Evolutionary conservation across 129 eudicot species (phyloP).

Genomic region (Smallanthus sonchifolius): DNA sequence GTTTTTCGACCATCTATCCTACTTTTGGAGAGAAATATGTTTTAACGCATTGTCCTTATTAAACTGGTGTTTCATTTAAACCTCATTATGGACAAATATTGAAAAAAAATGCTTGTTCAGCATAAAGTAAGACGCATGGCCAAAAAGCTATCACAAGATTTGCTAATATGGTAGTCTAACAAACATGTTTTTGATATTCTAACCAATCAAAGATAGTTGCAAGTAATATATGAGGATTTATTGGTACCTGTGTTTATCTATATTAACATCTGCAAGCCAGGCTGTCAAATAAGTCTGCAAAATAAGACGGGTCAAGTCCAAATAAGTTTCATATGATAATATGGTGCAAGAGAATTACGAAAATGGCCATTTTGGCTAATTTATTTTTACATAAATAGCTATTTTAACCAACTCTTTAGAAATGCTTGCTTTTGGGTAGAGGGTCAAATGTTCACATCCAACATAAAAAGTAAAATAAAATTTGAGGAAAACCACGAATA

Average conservation of each 20-base stretch:
- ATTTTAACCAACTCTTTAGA: no score
- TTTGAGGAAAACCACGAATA: no score
- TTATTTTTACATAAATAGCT: no score
- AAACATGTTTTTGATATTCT: neutral
- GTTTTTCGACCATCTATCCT: neutral
- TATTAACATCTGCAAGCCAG: slow-evolving; percentile 74
- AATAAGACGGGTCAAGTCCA: neutral
- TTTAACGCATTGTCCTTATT: neutral
- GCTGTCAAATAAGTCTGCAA: slow-evolving; percentile 79
- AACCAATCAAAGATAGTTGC: neutral
- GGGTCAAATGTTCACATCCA: no score
- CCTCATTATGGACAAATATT: neutral
- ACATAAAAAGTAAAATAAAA: no score
- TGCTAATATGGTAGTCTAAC: neutral
- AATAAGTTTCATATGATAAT: slow-evolving; percentile 7
- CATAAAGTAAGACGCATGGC: neutral
- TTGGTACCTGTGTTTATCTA: slow-evolving; percentile 63
- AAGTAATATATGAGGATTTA: neutral
- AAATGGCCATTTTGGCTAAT: no score
- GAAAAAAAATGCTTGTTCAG: neutral
- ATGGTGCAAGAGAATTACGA: neutral
- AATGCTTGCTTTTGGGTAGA: no score
- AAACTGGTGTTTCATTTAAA: neutral
- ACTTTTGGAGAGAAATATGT: neutral
- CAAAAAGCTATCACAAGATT: neutral